A percentile compares a stretch with the other conserved stretches of the same genome.
Conservation (phyloP, 225 moss, liverwort and hornwort species). For the Neckera pumila region DNA sequence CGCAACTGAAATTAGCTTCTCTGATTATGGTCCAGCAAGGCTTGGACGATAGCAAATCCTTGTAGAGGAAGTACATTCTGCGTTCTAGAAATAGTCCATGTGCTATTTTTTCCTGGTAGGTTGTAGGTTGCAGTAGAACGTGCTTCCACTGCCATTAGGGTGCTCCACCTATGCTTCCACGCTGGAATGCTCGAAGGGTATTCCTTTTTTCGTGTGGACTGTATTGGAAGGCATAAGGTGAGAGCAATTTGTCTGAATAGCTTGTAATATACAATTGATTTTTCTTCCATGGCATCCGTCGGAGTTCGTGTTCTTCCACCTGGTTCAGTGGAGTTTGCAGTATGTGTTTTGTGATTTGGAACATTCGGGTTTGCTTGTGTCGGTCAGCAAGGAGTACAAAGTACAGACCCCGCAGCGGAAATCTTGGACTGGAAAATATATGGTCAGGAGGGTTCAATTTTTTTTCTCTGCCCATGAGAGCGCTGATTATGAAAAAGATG, state of each 20-base stretch:
- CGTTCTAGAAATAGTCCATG: background rate
- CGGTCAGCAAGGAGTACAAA: background rate
- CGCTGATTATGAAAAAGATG: too few relatives aligned
- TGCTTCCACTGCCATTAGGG: background rate
- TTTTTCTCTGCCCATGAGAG: too few relatives aligned
- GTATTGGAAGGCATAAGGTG: background rate
- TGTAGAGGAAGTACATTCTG: background rate
- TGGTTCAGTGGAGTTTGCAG: background rate
- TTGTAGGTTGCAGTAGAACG: background rate
- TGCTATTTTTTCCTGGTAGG: background rate
- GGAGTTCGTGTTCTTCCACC: background rate
- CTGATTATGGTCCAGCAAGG: background rate
- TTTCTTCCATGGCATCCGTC: background rate
- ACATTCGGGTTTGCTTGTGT: background rate
- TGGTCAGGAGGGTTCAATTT: background rate
- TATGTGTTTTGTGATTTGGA: background rate
- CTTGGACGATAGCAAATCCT: background rate
- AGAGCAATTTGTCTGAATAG: slow-evolving; percentile 32
- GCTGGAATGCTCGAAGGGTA: slow-evolving; percentile 24
- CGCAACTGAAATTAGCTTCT: background rate
- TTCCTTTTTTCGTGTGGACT: slow-evolving; percentile 19
- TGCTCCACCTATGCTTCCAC: background rate
- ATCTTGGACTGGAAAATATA: background rate
- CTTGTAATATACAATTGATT: slow-evolving; percentile 30
- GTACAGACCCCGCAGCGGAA: background rate